Evolutionary conservation across 2,329 filamentous ascomycete genomes (phyloP).

Genomic region (Pseudogymnoascus sp.): DNA sequence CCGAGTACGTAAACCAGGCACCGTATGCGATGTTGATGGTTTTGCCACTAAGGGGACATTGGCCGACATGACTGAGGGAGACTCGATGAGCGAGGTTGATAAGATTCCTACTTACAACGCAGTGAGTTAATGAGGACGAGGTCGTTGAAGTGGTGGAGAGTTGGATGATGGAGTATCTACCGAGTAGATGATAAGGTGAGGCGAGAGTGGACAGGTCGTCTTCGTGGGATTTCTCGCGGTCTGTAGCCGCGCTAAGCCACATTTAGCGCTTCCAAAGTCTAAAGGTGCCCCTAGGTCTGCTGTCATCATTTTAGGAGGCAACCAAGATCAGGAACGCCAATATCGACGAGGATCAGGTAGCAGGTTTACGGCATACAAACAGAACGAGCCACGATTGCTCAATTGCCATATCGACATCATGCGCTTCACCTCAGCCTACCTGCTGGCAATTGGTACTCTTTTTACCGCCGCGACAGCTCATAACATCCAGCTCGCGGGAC

Average conservation of each 20-base stretch:
- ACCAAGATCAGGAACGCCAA: conserved; percentile 8
- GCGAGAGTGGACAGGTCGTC: conserved; percentile 10
- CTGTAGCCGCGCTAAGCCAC: conserved; percentile 8
- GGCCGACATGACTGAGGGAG: not conserved
- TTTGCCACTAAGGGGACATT: conserved; percentile 1
- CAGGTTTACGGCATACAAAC: not conserved
- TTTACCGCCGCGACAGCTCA: conserved; percentile 61
- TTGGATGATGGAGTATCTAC: conserved; percentile 8
- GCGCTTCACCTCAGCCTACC: conserved; percentile 24
- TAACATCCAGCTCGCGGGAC: conserved; percentile 90
- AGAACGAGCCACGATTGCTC: conserved; percentile 1
- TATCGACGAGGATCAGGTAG: conserved; percentile 5
- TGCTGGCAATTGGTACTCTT: conserved; percentile 23
- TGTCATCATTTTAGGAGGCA: conserved; percentile 1
- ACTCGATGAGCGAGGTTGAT: not conserved
- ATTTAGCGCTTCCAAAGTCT: conserved; percentile 3
- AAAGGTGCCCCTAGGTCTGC: conserved; percentile 8
- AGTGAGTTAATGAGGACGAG: conserved; percentile 5
- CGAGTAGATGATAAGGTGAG: conserved; percentile 9
- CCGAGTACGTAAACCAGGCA: conserved; percentile 6
- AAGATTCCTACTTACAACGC: conserved; percentile 8
- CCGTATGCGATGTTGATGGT: conserved; percentile 2
- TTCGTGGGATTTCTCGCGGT: conserved; percentile 8
- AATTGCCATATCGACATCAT: conserved; percentile 18
- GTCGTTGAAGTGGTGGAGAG: conserved; percentile 8